Evolutionary conservation across 139 green algal genomes (phyloP).

Genomic region (Edaphochlamys debaryana): DNA sequence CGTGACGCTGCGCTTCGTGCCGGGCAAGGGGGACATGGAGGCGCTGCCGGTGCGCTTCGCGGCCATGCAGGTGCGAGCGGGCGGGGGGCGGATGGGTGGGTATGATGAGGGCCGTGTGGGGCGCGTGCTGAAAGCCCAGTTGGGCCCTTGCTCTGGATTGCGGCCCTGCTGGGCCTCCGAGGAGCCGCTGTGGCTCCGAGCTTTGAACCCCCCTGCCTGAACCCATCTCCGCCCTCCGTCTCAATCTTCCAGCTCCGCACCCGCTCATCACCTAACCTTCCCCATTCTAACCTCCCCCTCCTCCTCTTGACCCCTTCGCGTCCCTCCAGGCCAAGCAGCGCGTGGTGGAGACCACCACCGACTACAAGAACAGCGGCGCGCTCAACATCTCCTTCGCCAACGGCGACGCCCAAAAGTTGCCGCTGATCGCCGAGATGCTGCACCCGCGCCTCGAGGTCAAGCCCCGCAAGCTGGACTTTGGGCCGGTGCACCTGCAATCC

Average conservation of each 20-base stretch:
- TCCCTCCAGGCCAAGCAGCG: slow-evolving; percentile 15
- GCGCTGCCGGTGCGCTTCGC: slow-evolving; percentile 40
- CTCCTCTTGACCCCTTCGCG: too few relatives aligned
- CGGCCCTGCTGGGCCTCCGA: too few relatives aligned
- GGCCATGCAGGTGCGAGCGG: slow-evolving; percentile 14
- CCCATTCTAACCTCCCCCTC: too few relatives aligned
- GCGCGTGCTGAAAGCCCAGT: too few relatives aligned
- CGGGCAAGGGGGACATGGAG: slow-evolving; percentile 26
- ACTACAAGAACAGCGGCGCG: slow-evolving; percentile 33
- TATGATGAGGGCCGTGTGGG: too few relatives aligned
- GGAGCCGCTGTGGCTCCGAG: too few relatives aligned
- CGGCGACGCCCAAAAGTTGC: slow-evolving; percentile 50
- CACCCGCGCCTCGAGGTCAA: slow-evolving; percentile 50
- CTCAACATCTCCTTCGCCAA: slow-evolving; percentile 47
- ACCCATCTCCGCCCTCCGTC: too few relatives aligned
- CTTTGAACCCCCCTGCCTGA: too few relatives aligned
- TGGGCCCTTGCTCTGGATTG: too few relatives aligned
- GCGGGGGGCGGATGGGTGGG: not conserved
- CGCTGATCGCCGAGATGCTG: slow-evolving; percentile 41
- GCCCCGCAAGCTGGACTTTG: slow-evolving; percentile 37
- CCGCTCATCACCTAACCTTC: too few relatives aligned
- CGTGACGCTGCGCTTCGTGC: slow-evolving; percentile 51
- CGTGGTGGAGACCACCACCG: slow-evolving; percentile 35
- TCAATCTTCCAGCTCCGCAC: too few relatives aligned
- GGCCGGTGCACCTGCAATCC: slow-evolving; percentile 47